Conservation (phyloP, 2,329 filamentous ascomycete species). For the Calonectria fujianensis region DNA sequence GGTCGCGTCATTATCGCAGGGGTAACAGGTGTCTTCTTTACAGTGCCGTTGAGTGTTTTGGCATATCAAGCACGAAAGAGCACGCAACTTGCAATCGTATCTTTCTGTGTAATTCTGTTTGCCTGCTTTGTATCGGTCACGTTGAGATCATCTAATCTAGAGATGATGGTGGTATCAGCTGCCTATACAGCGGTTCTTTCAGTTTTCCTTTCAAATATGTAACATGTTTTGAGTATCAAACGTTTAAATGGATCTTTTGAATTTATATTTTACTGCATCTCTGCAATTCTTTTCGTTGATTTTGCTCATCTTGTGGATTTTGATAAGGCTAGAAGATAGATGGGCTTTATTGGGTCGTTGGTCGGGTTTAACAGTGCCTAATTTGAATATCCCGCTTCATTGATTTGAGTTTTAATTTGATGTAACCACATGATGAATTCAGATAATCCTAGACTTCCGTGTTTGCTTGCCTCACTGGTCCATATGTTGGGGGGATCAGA, state of each 20-base stretch:
- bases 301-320: background rate
- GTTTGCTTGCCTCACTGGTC: background rate
- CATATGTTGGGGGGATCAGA: background rate
- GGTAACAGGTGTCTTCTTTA: background rate
- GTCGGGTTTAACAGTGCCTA: too few species aligned
- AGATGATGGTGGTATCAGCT: constrained; percentile 21
- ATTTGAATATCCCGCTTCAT: too few species aligned
- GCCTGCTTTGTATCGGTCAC: constrained; percentile 7
- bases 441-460: too few species aligned
- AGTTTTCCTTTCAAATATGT: background rate
- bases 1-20: background rate
- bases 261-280: background rate
- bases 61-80: background rate
- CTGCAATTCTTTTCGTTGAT: background rate
- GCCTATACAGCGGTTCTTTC: constrained; percentile 4
- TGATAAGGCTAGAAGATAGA: background rate
- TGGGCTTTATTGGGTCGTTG: too few species aligned
- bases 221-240: fast-evolving
- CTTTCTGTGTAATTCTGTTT: background rate
- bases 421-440: too few species aligned
- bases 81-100: background rate
- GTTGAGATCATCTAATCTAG: background rate
- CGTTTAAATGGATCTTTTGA: background rate
- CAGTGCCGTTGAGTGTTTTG: background rate
- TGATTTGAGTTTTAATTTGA: too few species aligned